These are phyloP conservation scores for Saksenaea vasiformis DNA, from an alignment of 371 early-diverging fungal genomes.

Conservation along the genomic window DNA sequence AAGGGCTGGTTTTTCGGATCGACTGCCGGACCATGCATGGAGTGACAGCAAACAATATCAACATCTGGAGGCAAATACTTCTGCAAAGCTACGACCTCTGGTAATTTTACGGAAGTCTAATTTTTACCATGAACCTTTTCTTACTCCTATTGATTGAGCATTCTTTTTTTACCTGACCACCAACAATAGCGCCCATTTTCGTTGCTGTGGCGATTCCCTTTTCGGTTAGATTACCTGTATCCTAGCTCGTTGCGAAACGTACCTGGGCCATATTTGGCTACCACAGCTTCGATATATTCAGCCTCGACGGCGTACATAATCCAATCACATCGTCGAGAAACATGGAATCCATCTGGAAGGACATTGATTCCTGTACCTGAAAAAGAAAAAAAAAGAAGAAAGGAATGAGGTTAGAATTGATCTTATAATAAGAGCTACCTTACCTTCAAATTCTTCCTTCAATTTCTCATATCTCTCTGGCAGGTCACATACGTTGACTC, in stretches of 20 bases:
- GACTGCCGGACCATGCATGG: constrained; percentile 94
- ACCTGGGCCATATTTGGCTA: constrained; percentile 84
- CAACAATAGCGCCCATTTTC: constrained; percentile 86
- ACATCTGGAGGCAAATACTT: constrained; percentile 85
- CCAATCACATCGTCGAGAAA: constrained; percentile 84
- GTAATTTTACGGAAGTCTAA: constrained; percentile 92
- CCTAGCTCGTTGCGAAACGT: too few relatives aligned
- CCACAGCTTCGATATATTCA: constrained; percentile 80
- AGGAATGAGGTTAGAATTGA: not conserved
- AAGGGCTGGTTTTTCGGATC: constrained; percentile 85
- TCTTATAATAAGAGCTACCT: not conserved
- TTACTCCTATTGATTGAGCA: not conserved
- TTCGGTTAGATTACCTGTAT: not conserved
- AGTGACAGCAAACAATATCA: constrained; percentile 92
- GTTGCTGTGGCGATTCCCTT: constrained; percentile 58
- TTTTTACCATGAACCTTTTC: not conserved
- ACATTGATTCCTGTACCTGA: constrained; percentile 66
- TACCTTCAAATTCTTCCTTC: constrained; percentile 60
- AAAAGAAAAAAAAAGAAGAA: not conserved
- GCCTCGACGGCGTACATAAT: constrained; percentile 96
- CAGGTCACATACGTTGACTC: constrained; percentile 87
- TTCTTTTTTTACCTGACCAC: constrained; percentile 60
- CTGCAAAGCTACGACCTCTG: constrained; percentile 90
- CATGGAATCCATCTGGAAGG: constrained; percentile 78
- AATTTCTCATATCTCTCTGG: constrained; percentile 73